These are phyloP conservation scores for Chalciporus pseudorubinellus DNA, from an alignment of 768 basidiomycete genomes.

Conservation along the genomic window DNA sequence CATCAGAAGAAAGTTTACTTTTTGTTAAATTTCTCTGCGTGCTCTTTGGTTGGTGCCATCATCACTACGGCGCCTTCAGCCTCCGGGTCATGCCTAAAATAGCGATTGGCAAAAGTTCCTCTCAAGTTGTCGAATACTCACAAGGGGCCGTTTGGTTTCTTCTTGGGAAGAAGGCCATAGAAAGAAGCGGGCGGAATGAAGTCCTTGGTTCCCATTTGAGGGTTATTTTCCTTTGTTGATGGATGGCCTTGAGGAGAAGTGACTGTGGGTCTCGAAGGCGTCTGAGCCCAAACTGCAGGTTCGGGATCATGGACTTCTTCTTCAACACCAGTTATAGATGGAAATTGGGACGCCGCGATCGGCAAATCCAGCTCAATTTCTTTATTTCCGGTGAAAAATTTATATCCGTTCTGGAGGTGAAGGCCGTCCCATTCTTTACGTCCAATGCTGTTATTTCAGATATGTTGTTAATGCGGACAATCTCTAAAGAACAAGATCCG, in stretches of 20 bases:
- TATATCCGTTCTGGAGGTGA: slow-evolving; percentile 39
- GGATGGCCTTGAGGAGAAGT: slow-evolving; percentile 1
- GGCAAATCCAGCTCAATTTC: slow-evolving; percentile 60
- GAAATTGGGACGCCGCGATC: slow-evolving; percentile 51
- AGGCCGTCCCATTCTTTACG: slow-evolving; percentile 60
- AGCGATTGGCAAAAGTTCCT: background rate
- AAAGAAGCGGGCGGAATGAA: slow-evolving; percentile 61
- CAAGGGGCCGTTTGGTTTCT: slow-evolving; percentile 27
- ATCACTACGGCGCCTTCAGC: slow-evolving; percentile 81
- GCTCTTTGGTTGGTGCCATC: slow-evolving; percentile 69
- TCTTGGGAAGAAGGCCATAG: slow-evolving; percentile 45
- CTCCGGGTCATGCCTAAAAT: slow-evolving; percentile 69
- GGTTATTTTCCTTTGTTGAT: slow-evolving; percentile 23
- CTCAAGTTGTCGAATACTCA: slow-evolving; percentile 4
- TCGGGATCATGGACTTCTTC: slow-evolving; percentile 25
- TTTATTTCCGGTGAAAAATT: slow-evolving; percentile 50
- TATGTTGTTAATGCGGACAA: slow-evolving; percentile 7
- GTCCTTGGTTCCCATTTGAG: slow-evolving; percentile 13
- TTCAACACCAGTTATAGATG: slow-evolving; percentile 38
- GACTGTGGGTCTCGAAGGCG: slow-evolving; percentile 14
- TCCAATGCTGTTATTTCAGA: slow-evolving; percentile 49
- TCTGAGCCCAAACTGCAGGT: slow-evolving; percentile 7
- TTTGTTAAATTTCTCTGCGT: slow-evolving; percentile 66
- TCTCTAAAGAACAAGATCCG: slow-evolving; percentile 1
- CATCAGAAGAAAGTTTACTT: slow-evolving; percentile 43